Evolutionary conservation across 129 eudicot genomes (phyloP), one percentile per base, ranked within the genome.

Genomic region (Pseudognaphalium luteoalbum): DNA sequence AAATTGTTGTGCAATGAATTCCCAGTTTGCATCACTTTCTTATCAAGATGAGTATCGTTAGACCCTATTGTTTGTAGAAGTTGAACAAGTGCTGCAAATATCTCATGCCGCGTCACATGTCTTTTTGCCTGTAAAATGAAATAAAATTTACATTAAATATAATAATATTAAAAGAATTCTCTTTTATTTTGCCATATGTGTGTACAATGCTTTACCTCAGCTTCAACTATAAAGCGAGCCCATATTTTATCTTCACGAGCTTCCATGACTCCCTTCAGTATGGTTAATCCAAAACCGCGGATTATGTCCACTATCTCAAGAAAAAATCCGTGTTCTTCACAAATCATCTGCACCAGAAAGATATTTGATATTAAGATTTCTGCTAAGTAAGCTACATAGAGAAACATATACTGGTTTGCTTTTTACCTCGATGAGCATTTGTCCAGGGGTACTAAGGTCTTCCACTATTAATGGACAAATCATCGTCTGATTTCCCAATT

Each of bases 291-390:
- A 76, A 95, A 89, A 56, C 92, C 86, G 6, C 88, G 89, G 56
- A 95, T 81, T 79, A 86, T 80, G 50, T 95, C 92, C 22, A 87
- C 94, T 76, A 95, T 91, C 78, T 95, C 99, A 62, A 95, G 87
- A 80, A 89, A 95, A 83, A 85, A 91, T 41, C 97, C 96, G 2
- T 87, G 90, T 78, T 95, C 99, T 84, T 95, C 97, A 72, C 97
- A 91, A 4, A 86, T 78, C 83, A 91, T 95, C 99, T 95, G 90
- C 83, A 82, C 5, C 52, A 59, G 16, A 64, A 29, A 22, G 20
- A 56, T n/a, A 72, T 33, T 8, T 58, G 6, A 1, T 6, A 42
- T 69, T 73, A 73, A 69, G 39, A 30, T 70, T 47, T 70, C 65
- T 25, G 20, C 61, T n/a, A 52, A 32, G 22, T 68, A 57, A 44